These are phyloP conservation scores for Yamadazyma nakazawae DNA, from an alignment of 805 yeast species.

Conservation along the genomic window DNA sequence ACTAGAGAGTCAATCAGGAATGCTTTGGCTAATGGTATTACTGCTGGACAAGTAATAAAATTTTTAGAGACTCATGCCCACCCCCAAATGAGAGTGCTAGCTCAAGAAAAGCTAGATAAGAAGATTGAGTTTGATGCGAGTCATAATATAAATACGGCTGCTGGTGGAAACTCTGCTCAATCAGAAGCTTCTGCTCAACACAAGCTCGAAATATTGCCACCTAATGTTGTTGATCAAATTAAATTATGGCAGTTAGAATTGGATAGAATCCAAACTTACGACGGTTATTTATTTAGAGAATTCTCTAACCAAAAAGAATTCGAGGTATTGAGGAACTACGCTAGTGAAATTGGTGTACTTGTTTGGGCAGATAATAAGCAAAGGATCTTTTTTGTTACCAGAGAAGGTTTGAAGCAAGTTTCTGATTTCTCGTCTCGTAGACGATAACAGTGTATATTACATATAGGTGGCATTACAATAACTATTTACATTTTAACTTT, in stretches of 20 bases:
- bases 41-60: slow-evolving; percentile 90
- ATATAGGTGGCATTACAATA: no score
- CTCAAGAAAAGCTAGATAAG: slow-evolving; percentile 65
- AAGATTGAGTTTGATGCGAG: slow-evolving; percentile 61
- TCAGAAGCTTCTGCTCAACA: slow-evolving; percentile 39
- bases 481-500: neutral
- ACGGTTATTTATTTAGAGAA: slow-evolving; percentile 86
- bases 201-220: slow-evolving; percentile 69
- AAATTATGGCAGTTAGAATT: slow-evolving; percentile 93
- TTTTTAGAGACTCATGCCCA: slow-evolving; percentile 92
- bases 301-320: slow-evolving; percentile 77
- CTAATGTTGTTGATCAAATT: slow-evolving; percentile 96
- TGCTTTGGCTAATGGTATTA: slow-evolving; percentile 84
- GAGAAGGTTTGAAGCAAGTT: slow-evolving; percentile 84
- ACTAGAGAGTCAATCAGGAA: slow-evolving; percentile 87
- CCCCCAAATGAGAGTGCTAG: slow-evolving; percentile 77
- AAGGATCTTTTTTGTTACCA: slow-evolving; percentile 78
- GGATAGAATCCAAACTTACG: slow-evolving; percentile 84
- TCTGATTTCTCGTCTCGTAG: slow-evolving; percentile 82
- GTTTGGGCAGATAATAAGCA: slow-evolving; percentile 77
- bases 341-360: slow-evolving; percentile 86
- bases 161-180: slow-evolving; percentile 18
- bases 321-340: slow-evolving; percentile 67
- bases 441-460: slow-evolving; percentile 4
- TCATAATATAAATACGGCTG: slow-evolving; percentile 44